A percentile compares a stretch with the other conserved stretches of the same genome.
Conservation (phyloP, 768 basidiomycete species). For the Gloeophyllum trabeum region DNA sequence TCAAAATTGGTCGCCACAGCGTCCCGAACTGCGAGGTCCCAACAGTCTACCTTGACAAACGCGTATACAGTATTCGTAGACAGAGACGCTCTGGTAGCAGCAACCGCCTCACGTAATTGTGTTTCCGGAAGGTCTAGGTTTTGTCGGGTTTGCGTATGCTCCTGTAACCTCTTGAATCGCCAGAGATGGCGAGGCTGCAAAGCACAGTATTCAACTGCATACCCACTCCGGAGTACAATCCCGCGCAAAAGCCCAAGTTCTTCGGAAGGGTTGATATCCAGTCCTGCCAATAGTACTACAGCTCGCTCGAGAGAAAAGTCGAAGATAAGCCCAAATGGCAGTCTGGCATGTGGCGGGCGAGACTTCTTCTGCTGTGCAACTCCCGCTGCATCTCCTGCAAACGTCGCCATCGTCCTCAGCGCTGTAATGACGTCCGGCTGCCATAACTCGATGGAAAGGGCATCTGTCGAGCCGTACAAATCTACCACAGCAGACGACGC, state of each 20-base stretch:
- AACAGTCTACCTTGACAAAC: slow-evolving; percentile 30
- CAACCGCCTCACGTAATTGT: slow-evolving; percentile 27
- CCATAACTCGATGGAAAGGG: slow-evolving; percentile 58
- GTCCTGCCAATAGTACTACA: slow-evolving; percentile 61
- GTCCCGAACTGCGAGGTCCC: slow-evolving; percentile 42
- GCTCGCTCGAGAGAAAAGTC: slow-evolving; percentile 51
- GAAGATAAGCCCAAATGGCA: slow-evolving; percentile 45
- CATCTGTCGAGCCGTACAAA: slow-evolving; percentile 40
- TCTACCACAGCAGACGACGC: slow-evolving; percentile 31
- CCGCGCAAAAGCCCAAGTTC: slow-evolving; percentile 59
- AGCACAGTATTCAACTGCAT: slow-evolving; percentile 46
- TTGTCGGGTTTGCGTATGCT: slow-evolving; percentile 34
- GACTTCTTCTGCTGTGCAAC: neutral
- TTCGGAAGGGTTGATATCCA: slow-evolving; percentile 70
- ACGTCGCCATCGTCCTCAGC: slow-evolving; percentile 29
- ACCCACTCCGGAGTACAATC: slow-evolving; percentile 40
- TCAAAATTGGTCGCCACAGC: slow-evolving; percentile 55
- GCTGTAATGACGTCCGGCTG: slow-evolving; percentile 43
- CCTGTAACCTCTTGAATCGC: slow-evolving; percentile 16
- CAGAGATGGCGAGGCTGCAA: slow-evolving; percentile 17
- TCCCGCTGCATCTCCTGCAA: neutral
- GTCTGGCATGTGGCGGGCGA: slow-evolving; percentile 17
- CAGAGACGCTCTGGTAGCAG: slow-evolving; percentile 27
- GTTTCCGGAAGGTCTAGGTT: slow-evolving; percentile 46
- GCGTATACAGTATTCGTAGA: slow-evolving; percentile 17